Conservation (phyloP, 2,329 filamentous ascomycete species). For the Arthrobotrys pseudoclavata region DNA sequence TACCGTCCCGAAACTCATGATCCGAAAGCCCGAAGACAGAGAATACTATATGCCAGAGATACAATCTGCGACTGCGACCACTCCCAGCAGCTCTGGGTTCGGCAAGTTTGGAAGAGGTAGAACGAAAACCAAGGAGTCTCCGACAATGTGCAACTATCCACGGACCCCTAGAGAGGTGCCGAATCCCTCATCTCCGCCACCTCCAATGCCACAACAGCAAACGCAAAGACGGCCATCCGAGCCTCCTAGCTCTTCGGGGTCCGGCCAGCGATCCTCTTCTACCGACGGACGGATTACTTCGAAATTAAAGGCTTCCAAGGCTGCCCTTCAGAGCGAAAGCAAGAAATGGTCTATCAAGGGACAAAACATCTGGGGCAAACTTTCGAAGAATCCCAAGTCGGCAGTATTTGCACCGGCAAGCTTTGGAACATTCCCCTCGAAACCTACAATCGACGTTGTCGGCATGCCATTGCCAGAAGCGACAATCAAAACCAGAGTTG, state of each 20-base stretch:
- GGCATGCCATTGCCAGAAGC: constrained; percentile 63
- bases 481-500: constrained; percentile 62
- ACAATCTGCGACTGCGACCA: constrained; percentile 48
- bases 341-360: constrained; percentile 52
- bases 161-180: constrained; percentile 33
- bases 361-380: constrained; percentile 54
- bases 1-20: constrained; percentile 49
- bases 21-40: constrained; percentile 43
- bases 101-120: constrained; percentile 54
- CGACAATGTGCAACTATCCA: constrained; percentile 27
- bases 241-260: constrained; percentile 42
- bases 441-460: constrained; percentile 62
- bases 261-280: constrained; percentile 46
- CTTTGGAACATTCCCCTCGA: constrained; percentile 50
- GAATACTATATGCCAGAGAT: constrained; percentile 40
- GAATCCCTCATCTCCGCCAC: constrained; percentile 42
- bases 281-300: constrained; percentile 54
- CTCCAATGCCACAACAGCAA: constrained; percentile 36
- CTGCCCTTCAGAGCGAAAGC: constrained; percentile 35
- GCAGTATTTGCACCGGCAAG: constrained; percentile 48
- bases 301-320: constrained; percentile 58
- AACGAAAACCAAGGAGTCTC: constrained; percentile 50
- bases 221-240: constrained; percentile 39
- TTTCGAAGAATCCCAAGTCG: constrained; percentile 58
- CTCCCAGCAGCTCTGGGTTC: constrained; percentile 39